Evolutionary conservation across 495 filamentous ascomycete species (phyloP).

Genomic region (Hapsidospora chrysogenum): DNA sequence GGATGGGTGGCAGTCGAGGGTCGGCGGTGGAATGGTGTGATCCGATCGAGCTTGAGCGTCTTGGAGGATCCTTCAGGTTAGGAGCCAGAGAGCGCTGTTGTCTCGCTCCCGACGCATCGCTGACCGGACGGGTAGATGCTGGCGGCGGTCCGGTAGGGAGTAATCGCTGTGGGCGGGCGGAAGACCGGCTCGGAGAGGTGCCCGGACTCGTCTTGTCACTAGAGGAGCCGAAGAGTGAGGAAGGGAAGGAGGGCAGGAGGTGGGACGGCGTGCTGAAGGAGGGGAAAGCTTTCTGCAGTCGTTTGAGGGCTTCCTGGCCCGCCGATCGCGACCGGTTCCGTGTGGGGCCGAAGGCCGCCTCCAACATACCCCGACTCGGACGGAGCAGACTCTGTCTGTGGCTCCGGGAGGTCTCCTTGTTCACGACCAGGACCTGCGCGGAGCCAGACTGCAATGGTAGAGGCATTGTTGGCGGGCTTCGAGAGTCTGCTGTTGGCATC

Average conservation of each 20-base stretch:
- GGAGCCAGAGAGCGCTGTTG: no score
- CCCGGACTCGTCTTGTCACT: background rate
- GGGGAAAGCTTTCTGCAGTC: slow-evolving; percentile 11
- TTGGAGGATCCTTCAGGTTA: no score
- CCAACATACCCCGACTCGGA: background rate
- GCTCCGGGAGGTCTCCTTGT: no score
- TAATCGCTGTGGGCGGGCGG: no score
- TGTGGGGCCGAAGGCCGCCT: background rate
- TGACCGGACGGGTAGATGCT: no score
- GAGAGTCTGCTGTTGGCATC: no score
- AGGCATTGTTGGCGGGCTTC: no score
- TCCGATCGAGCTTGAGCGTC: background rate
- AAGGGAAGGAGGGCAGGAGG: slow-evolving; percentile 19
- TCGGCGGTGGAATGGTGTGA: background rate
- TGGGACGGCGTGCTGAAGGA: slow-evolving; percentile 19
- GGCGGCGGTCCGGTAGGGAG: no score
- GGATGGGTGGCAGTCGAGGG: slow-evolving; percentile 23
- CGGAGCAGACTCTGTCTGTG: background rate
- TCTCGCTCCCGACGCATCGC: no score
- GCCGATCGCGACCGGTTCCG: slow-evolving; percentile 7
- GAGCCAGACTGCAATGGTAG: no score
- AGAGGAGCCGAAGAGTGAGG: slow-evolving; percentile 13
- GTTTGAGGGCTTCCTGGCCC: slow-evolving; percentile 10
- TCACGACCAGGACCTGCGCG: no score
- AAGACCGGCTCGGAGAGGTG: background rate